Evolutionary conservation across 352 stramenopile species (phyloP), one percentile per base, ranked within the genome.

Genomic region (Phytophthora melonis): DNA sequence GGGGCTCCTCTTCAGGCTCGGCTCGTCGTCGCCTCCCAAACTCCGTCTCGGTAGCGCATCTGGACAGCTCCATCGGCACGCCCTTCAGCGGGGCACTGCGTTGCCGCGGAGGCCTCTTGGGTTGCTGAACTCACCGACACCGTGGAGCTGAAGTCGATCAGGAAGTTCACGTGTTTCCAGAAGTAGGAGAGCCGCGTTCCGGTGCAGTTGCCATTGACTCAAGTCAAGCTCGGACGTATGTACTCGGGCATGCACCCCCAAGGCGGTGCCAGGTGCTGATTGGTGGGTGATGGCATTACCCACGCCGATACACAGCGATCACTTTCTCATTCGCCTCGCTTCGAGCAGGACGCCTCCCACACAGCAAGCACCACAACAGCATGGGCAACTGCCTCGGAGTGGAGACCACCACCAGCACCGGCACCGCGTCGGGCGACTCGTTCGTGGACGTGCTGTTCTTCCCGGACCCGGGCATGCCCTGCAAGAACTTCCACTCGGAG

Each of bases 371-470:
- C 34, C 32, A 53, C 11, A 45, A 65, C 6, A 59, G 9, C 32
- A 93, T 93, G 86, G 83, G 86, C 23, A 93, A 91, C 67, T 91
- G 86, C 66, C 70, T 93, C 21, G 82, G 82, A 49, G 52, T 47
- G 16, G 56, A 70, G 4, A 60, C 74, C 50, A 36, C 65, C 21
- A 43, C 57, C 64, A 14, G 8, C 34, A 59, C 60, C 65, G 23
- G 18, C 41, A 49, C 36, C 27, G 65, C 55, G 13, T 13, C 41
- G 5, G 57, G 75, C 30, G 85, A 92, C 74, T 90, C 85, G 77
- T 91, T 90, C 65, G 77, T 89, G 47, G 86, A 93, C 53, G 86
- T 87, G 62, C 64, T 93, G 49, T 93, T 93, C 79, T 93, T 93
- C 70, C 86, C 86, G n/a, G 86, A 93, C 63, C 53, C 66, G 3